Conservation (phyloP, 2,329 filamentous ascomycete genomes). For the Ustulina deusta region DNA sequence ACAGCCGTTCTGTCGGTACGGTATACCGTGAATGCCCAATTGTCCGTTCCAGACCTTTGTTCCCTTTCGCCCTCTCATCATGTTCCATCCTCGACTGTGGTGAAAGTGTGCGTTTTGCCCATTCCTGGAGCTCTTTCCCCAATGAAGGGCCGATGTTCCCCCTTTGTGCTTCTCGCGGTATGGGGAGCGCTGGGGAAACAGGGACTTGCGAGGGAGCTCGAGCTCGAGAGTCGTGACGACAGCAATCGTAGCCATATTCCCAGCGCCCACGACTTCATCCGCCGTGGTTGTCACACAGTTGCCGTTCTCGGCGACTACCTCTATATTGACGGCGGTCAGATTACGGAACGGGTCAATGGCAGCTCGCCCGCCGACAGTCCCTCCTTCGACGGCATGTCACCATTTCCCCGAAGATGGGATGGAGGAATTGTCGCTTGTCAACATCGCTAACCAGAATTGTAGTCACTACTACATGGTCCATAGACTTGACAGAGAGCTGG, state of each 20-base stretch:
- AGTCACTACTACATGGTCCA: slow-evolving; percentile 53
- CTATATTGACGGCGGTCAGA: slow-evolving; percentile 56
- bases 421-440: not conserved
- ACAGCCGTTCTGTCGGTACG: slow-evolving; percentile 17
- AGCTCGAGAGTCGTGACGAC: slow-evolving; percentile 40
- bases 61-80: slow-evolving; percentile 37
- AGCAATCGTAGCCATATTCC: slow-evolving; percentile 34
- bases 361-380: slow-evolving; percentile 41
- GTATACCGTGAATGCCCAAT: slow-evolving; percentile 14
- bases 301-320: slow-evolving; percentile 53
- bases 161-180: slow-evolving; percentile 46
- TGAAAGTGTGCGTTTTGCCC: slow-evolving; percentile 39
- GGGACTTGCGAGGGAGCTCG: slow-evolving; percentile 39
- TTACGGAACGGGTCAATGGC: slow-evolving; percentile 48
- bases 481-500: slow-evolving; percentile 52
- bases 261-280: slow-evolving; percentile 44
- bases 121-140: slow-evolving; percentile 34
- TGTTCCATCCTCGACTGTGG: slow-evolving; percentile 44
- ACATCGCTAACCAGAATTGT: slow-evolving; percentile 26
- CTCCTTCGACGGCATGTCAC: slow-evolving; percentile 44
- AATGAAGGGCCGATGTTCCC: slow-evolving; percentile 49
- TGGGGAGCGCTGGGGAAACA: slow-evolving; percentile 44
- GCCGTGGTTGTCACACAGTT: slow-evolving; percentile 37
- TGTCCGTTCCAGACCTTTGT: slow-evolving; percentile 30
- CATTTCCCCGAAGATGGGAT: not conserved